Percentiles rank a stretch among this genome's conserved stretches.
phyloP scores from a whole-genome alignment of 2,329 filamentous ascomycete species.

The Ascochyta clinopodiicola region DNA sequence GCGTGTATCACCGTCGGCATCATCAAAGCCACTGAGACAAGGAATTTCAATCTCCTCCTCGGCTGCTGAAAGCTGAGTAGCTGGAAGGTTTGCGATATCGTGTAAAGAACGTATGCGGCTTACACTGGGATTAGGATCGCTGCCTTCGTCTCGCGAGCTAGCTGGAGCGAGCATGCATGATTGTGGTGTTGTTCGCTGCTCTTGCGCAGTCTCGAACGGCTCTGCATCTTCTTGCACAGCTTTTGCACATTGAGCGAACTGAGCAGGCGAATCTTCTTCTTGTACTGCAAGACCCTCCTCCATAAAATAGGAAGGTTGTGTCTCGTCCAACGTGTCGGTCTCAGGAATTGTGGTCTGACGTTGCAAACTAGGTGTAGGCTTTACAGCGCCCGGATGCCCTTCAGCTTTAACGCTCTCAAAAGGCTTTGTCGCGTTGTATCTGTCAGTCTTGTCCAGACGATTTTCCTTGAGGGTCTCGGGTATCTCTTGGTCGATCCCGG shows the following conservation, averaged over 20 bases:
- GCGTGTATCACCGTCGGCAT: slow-evolving; percentile 43
- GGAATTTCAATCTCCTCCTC: slow-evolving; percentile 44
- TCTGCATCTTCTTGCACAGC: slow-evolving; percentile 19
- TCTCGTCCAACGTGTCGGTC: slow-evolving; percentile 44
- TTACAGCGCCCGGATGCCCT: background rate
- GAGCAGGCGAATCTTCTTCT: background rate
- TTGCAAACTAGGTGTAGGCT: slow-evolving; percentile 19
- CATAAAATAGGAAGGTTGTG: slow-evolving; percentile 37
- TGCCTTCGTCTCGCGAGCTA: slow-evolving; percentile 25
- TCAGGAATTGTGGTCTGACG: slow-evolving; percentile 44
- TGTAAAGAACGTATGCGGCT: slow-evolving; percentile 38
- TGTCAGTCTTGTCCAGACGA: background rate
- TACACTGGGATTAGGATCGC: slow-evolving; percentile 14
- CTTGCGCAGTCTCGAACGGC: slow-evolving; percentile 45
- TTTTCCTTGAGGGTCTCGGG: slow-evolving; percentile 33
- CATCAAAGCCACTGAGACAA: slow-evolving; percentile 39
- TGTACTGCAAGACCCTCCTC: background rate
- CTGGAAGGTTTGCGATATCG: slow-evolving; percentile 47
- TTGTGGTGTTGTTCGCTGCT: slow-evolving; percentile 43
- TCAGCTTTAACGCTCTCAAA: background rate
- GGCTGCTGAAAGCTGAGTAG: slow-evolving; percentile 39
- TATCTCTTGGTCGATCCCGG: slow-evolving; percentile 25
- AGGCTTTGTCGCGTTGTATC: background rate
- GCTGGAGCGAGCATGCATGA: slow-evolving; percentile 19
- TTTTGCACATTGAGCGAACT: background rate